A percentile compares a stretch with the other conserved stretches of the same genome.
These are phyloP conservation scores for Cladophialophora carrionii DNA, from an alignment of 2,329 filamentous ascomycete species.

Conservation along the genomic window DNA sequence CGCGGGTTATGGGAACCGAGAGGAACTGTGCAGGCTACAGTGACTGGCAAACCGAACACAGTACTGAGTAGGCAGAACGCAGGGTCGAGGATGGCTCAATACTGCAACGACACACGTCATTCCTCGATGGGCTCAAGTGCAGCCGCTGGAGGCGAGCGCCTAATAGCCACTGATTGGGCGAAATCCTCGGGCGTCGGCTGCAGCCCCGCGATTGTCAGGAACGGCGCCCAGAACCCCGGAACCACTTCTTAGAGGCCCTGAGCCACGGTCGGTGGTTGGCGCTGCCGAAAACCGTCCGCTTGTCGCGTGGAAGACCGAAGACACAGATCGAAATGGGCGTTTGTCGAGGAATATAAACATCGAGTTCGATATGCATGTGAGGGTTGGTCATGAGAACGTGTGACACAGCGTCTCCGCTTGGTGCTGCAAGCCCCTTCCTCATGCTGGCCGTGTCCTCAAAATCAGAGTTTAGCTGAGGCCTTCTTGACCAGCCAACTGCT, in stretches of 20 bases:
- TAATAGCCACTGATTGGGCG: background rate
- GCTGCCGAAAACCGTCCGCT: background rate
- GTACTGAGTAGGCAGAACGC: background rate
- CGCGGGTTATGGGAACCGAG: background rate
- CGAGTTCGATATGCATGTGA: background rate
- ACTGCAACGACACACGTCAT: constrained; percentile 3
- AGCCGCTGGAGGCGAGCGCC: constrained; percentile 3
- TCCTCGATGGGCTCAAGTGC: background rate
- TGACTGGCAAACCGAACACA: background rate
- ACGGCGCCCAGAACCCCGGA: constrained; percentile 1
- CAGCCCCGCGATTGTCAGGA: constrained; percentile 11
- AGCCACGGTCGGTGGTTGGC: background rate
- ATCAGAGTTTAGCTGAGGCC: constrained; percentile 1
- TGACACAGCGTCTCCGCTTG: constrained; percentile 3
- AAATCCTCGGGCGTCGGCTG: background rate
- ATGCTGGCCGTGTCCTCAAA: background rate
- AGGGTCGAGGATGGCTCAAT: background rate
- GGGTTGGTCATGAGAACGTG: constrained; percentile 1
- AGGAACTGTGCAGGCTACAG: background rate
- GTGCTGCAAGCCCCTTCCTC: constrained; percentile 5
- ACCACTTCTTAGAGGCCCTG: background rate
- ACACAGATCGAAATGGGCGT: background rate
- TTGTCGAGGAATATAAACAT: constrained; percentile 5
- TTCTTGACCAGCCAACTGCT: background rate
- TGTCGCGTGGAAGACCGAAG: background rate